phyloP scores from a whole-genome alignment of 2,329 filamentous ascomycete species.

The Epichloe scottii region DNA sequence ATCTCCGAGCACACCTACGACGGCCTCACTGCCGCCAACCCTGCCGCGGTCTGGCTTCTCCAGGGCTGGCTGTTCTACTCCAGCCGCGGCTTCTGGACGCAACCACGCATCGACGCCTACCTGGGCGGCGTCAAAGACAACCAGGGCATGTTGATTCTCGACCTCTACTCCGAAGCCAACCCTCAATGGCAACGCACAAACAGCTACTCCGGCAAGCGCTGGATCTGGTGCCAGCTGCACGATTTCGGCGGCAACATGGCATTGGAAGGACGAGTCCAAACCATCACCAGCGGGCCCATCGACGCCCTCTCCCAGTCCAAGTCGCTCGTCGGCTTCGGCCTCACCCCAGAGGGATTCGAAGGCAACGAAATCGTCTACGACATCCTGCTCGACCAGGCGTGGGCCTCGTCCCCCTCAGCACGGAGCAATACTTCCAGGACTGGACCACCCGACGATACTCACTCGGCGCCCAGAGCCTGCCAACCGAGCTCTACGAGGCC shows the following conservation, averaged over 20 bases:
- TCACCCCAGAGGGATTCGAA: conserved; percentile 37
- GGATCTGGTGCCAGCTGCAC: conserved; percentile 42
- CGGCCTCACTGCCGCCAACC: conserved; percentile 33
- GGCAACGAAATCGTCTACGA: conserved; percentile 41
- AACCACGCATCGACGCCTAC: conserved; percentile 33
- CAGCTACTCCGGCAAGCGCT: conserved; percentile 37
- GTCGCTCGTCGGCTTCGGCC: conserved; percentile 33
- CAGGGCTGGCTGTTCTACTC: conserved; percentile 39
- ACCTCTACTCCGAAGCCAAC: conserved; percentile 34
- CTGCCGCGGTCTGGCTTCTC: conserved; percentile 37
- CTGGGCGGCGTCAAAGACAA: conserved; percentile 30
- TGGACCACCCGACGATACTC: conserved; percentile 33
- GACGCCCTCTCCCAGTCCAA: conserved; percentile 27
- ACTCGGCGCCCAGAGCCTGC: conserved; percentile 11
- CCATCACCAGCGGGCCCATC: conserved; percentile 33
- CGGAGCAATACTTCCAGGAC: conserved; percentile 28
- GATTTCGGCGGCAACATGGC: conserved; percentile 37
- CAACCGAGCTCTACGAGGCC: conserved; percentile 24
- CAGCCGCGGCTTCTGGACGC: conserved; percentile 30
- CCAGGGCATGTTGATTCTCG: conserved; percentile 35
- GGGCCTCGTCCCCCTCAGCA: conserved; percentile 30
- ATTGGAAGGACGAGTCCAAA: conserved; percentile 36
- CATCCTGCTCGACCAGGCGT: conserved; percentile 37
- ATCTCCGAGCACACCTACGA: conserved; percentile 26
- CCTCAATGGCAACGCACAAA: conserved; percentile 39